Conservation (phyloP, 2,329 filamentous ascomycete species). For the Graphilbum ipis-grandicollis region DNA sequence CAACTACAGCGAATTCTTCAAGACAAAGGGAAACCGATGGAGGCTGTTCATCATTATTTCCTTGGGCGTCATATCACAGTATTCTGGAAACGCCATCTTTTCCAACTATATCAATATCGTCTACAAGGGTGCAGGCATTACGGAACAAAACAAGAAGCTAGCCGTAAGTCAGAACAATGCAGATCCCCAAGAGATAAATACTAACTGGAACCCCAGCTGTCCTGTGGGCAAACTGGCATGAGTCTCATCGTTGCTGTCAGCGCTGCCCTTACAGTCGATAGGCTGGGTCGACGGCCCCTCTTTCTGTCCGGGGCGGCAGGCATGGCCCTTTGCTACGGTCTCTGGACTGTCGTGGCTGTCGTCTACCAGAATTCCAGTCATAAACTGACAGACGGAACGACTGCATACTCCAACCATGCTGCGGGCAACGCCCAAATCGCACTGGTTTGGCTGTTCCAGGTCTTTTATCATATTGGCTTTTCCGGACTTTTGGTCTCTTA, state of each 20-base stretch:
- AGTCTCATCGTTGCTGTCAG: slow-evolving; percentile 37
- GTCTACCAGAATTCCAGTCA: slow-evolving; percentile 29
- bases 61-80: slow-evolving; percentile 50
- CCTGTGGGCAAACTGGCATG: slow-evolving; percentile 41
- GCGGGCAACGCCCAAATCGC: slow-evolving; percentile 37
- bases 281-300: slow-evolving; percentile 32
- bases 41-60: slow-evolving; percentile 43
- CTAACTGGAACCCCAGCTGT: no score
- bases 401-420: slow-evolving; percentile 21
- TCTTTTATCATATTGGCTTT: slow-evolving; percentile 43
- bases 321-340: slow-evolving; percentile 25
- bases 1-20: slow-evolving; percentile 42
- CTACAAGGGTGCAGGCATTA: slow-evolving; percentile 44
- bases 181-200: no score
- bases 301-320: slow-evolving; percentile 32
- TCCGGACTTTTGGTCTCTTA: slow-evolving; percentile 40
- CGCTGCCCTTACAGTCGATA: slow-evolving; percentile 31
- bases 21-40: slow-evolving; percentile 45
- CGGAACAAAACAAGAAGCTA: slow-evolving; percentile 35
- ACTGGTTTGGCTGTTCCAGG: slow-evolving; percentile 41
- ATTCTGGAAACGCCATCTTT: slow-evolving; percentile 49
- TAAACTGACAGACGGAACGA: no score
- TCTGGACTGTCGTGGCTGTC: slow-evolving; percentile 35
- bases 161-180: no score
- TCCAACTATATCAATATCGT: slow-evolving; percentile 49